Base-by-base conservation (phyloP, 192 early-diverging fungal genomes). In the Radiomyces spectabilis region DNA sequence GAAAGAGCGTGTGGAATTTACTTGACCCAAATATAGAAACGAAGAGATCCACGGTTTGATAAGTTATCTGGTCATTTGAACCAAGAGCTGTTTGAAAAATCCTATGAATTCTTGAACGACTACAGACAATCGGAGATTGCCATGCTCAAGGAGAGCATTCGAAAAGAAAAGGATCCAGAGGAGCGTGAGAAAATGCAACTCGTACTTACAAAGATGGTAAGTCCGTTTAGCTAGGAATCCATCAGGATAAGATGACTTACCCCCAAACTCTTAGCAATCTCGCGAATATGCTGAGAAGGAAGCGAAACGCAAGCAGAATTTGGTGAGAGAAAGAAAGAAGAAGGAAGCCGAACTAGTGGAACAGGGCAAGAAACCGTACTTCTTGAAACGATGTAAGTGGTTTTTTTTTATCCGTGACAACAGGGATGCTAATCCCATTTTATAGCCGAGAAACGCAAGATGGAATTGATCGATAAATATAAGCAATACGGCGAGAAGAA, bases 1-100 rank as follows among this genome's bases (percentile, higher is more conserved):
- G n/a, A n/a, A n/a, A n/a, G n/a, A n/a, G n/a, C n/a, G 34, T 38
- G 7, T 12, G 16, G 22, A n/a, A 3, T 50, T 33, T 30, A n/a
- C 8, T 32, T n/a, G n/a, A n/a, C n/a, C n/a, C n/a, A n/a, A n/a
- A 13, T 18, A 21, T 60, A 81, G 81, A 87, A 85, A 82, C 68
- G 76, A 7, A 85, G 93, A 34, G 96, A 99, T 73, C 96, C 96
- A 41, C 75, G 96, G 43, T 99, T 99, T 61, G 94, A 95, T 65
- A 78, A 76, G 37, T 55, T 94, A 16, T 86, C 89, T 0, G 96
- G 96, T 7, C 82, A 89, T 49, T 77, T 93, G 42, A 97, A 99
- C 69, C 82, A 89, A 32, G 93, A 90, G 29, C 63, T 99, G 41
- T 99, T 92, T 66, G 81, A 92, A 59, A 87, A 89, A 53, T 89